Percentiles rank a stretch among this genome's conserved stretches.
Evolutionary conservation across 768 basidiomycete genomes (phyloP).

Genomic region (Cystofilobasidium macerans): DNA sequence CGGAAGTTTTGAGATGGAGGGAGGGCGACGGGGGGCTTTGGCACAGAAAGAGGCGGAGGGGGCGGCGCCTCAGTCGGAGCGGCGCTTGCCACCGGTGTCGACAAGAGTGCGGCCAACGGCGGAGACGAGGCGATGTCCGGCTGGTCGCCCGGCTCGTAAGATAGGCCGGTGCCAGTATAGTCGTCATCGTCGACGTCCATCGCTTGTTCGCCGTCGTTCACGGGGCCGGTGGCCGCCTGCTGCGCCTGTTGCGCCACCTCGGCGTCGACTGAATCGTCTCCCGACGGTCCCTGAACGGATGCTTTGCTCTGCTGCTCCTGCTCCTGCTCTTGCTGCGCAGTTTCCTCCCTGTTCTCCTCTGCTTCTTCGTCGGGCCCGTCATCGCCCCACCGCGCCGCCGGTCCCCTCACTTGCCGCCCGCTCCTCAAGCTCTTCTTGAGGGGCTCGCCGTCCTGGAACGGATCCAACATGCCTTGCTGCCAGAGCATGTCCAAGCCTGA

Average conservation of each 20-base stretch:
- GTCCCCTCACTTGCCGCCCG: neutral
- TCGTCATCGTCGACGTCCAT: neutral
- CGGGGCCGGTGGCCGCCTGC: too few relatives aligned
- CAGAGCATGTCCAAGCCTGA: constrained; percentile 2
- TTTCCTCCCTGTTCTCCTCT: neutral
- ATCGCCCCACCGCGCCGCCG: constrained; percentile 1
- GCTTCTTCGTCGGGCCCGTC: neutral
- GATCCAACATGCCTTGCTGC: neutral
- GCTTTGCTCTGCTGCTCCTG: neutral
- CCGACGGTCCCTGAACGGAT: too few relatives aligned
- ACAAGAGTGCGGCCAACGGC: too few relatives aligned
- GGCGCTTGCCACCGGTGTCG: too few relatives aligned
- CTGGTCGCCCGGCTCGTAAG: neutral
- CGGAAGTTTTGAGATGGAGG: neutral
- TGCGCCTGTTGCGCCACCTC: too few relatives aligned
- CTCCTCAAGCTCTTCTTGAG: constrained; percentile 7
- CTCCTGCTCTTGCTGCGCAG: too few relatives aligned
- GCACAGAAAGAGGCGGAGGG: neutral
- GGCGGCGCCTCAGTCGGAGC: too few relatives aligned
- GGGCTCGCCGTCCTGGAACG: constrained; percentile 8
- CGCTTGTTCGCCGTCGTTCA: neutral
- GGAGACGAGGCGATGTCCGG: too few relatives aligned
- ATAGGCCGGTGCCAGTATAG: neutral
- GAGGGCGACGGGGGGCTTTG: too few relatives aligned
- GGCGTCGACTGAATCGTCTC: too few relatives aligned